Percentiles rank a stretch among this genome's conserved stretches.
Conservation (phyloP, 1,139 yeast genomes). For the Wickerhamiella infanticola region DNA sequence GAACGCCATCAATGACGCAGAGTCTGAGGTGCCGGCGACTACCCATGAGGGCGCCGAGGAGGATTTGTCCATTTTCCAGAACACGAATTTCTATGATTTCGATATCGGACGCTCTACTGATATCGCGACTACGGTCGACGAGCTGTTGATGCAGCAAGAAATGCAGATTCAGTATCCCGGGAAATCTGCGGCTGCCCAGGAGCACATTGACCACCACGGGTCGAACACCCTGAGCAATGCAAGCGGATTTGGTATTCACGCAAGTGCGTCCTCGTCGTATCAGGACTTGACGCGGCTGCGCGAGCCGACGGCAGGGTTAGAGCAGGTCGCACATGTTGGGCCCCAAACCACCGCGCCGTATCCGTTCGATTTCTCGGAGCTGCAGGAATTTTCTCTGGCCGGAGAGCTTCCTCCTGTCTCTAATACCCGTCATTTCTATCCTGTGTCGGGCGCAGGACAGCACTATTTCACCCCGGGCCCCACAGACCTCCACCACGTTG, state of each 20-base stretch:
- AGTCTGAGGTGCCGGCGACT: constrained; percentile 4
- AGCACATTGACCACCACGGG: background rate
- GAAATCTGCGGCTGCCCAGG: constrained; percentile 6
- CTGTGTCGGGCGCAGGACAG: background rate
- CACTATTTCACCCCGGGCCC: constrained; percentile 1
- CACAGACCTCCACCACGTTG: background rate
- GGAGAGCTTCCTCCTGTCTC: constrained; percentile 14
- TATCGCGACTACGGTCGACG: constrained; percentile 27
- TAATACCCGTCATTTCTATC: background rate
- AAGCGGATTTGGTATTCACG: background rate
- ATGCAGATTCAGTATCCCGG: constrained; percentile 22
- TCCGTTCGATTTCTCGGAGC: constrained; percentile 12
- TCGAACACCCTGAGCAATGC: background rate
- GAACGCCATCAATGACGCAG: constrained; percentile 3
- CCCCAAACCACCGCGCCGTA: background rate
- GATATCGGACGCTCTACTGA: constrained; percentile 30
- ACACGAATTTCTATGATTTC: constrained; percentile 30
- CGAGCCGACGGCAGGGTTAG: background rate
- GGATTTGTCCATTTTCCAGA: constrained; percentile 28
- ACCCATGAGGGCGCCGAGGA: constrained; percentile 17
- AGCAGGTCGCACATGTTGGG: background rate
- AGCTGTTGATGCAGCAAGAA: constrained; percentile 27
- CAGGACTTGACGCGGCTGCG: background rate
- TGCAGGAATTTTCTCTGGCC: constrained; percentile 18
- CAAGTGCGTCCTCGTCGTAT: background rate